Conservation (phyloP, 148 eudicot species). For the Camellia granthamiana region DNA sequence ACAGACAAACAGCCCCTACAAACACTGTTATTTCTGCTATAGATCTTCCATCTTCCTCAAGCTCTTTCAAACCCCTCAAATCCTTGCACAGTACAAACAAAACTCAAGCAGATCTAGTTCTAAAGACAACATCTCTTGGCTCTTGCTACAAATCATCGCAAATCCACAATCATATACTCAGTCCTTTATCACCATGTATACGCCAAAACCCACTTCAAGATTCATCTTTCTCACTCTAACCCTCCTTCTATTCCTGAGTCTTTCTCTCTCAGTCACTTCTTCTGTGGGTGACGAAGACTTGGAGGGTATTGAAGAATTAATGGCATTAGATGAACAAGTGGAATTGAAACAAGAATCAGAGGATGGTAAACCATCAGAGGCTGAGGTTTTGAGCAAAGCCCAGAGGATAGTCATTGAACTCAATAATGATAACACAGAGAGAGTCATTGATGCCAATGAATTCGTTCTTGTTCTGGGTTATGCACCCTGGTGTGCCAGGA, state of each 20-base stretch:
- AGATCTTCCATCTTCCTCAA: not conserved
- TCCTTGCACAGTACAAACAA: not conserved
- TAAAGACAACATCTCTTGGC: not conserved
- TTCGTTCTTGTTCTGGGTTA: constrained; percentile 75
- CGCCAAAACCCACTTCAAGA: constrained; percentile 36
- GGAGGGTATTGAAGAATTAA: constrained; percentile 58
- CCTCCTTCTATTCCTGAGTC: constrained; percentile 28
- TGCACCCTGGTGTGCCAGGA: constrained; percentile 86
- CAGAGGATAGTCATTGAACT: constrained; percentile 74
- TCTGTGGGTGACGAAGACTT: constrained; percentile 36
- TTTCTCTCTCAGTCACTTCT: constrained; percentile 18
- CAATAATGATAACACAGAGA: constrained; percentile 54
- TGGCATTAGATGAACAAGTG: constrained; percentile 65
- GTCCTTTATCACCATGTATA: constrained; percentile 23
- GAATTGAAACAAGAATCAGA: constrained; percentile 19
- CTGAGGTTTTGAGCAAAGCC: constrained; percentile 60
- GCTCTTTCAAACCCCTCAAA: not conserved
- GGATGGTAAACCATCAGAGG: constrained; percentile 36
- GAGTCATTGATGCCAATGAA: constrained; percentile 47
- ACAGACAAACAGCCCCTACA: not conserved
- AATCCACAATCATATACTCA: not conserved
- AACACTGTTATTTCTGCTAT: not conserved
- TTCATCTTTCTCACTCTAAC: constrained; percentile 32
- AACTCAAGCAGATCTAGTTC: constrained; percentile 20
- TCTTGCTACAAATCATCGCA: not conserved